These are phyloP conservation scores for Mrakia blollopis DNA, from an alignment of 768 basidiomycete species.

Conservation along the genomic window DNA sequence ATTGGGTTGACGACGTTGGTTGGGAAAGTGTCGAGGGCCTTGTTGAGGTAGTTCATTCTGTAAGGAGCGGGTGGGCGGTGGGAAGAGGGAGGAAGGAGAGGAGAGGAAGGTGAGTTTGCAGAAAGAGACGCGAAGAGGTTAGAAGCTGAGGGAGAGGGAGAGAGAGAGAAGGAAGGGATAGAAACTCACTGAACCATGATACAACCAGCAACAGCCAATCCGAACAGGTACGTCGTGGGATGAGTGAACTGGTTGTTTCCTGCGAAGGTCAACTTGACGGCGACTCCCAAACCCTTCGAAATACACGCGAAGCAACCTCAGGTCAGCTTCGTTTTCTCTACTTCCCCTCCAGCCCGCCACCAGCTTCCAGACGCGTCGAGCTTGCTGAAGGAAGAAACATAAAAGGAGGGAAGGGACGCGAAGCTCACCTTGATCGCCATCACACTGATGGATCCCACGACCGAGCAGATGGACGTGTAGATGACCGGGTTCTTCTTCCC, in stretches of 20 bases:
- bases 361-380: too few species aligned
- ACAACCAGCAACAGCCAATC: slow-evolving; percentile 69
- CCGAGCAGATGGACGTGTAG: slow-evolving; percentile 92
- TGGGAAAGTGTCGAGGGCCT: slow-evolving; percentile 91
- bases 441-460: slow-evolving; percentile 92
- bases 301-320: slow-evolving; percentile 47
- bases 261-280: slow-evolving; percentile 84
- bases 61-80: too few species aligned
- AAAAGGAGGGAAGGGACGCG: neutral
- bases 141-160: neutral
- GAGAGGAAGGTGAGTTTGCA: neutral
- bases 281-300: slow-evolving; percentile 65
- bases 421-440: slow-evolving; percentile 79
- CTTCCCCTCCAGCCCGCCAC: neutral
- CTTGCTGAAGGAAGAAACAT: neutral
- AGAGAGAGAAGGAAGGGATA: neutral
- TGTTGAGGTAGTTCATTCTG: slow-evolving; percentile 69
- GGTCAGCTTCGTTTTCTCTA: slow-evolving; percentile 22
- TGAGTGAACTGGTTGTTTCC: slow-evolving; percentile 95
- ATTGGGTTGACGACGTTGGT: slow-evolving; percentile 98
- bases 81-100: neutral
- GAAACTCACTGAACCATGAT: slow-evolving; percentile 52
- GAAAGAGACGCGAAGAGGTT: neutral
- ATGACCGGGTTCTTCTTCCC: slow-evolving; percentile 84
- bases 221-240: slow-evolving; percentile 94